Evolutionary conservation across 83 land plant species (phyloP), one percentile per base, ranked within the genome.

Genomic region (Picea abies): DNA sequence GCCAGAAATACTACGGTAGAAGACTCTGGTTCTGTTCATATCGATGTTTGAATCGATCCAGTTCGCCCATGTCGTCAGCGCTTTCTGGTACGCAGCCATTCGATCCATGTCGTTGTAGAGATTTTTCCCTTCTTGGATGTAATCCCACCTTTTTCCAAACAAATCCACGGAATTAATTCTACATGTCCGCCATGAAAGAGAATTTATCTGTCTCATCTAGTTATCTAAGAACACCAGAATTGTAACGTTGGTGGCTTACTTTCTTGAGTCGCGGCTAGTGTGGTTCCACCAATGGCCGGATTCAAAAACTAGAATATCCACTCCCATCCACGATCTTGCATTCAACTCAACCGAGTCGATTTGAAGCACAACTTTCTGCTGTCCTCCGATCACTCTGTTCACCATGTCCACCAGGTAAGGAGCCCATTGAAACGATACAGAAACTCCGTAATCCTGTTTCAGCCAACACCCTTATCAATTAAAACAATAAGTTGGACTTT

Each of bases 221-320:
- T 44, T 6, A 41, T 41, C 47, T 35, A 44, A 44, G 47, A 44
- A 7, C 47, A 8, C 52, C 11, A 7, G 17, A 22, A 25, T 29
- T 29, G 32, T 14, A 25, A 9, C 14, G 3, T 32, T 67, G 4
- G 17, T 29, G 41, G 73, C 49, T 75, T 72, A 95, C 98, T 96
- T 22, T 76, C 96, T 89, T 90, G 90, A 11, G 20, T 86, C 87
- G 15, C 65, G 60, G 47, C 95, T 91, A 25, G 76, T 22, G 84
- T 94, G 93, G 19, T 80, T 87, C 98, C 98, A 95, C 97, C 97
- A 95, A 58, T 95, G 97, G 20, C 94, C 97, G 67, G 29, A 90
- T 70, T 93, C 93, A 78, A 94, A 93, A 20, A 96, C 87, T 56
- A 96, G 79, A n/a, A 93, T 62, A 49, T 96, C 91, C 2, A 88